Conservation (phyloP, 2,329 filamentous ascomycete species). For the Zymoseptoria passerinii region DNA sequence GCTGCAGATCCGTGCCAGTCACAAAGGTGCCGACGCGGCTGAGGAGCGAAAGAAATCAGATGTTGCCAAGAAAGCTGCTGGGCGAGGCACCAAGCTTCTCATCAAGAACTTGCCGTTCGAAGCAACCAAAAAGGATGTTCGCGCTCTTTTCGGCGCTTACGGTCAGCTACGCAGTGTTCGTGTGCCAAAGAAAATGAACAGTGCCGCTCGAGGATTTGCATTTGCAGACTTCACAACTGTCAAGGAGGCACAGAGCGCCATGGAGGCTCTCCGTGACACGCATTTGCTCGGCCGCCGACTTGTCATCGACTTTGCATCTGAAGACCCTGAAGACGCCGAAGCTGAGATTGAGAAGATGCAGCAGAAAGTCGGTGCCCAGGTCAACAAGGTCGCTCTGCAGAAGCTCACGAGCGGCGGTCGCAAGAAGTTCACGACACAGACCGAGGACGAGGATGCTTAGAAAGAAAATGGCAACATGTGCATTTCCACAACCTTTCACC, state of each 20-base stretch:
- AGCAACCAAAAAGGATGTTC: constrained; percentile 84
- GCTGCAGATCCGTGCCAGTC: constrained; percentile 74
- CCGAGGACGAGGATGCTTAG: constrained; percentile 19
- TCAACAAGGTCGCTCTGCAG: constrained; percentile 83
- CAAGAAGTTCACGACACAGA: constrained; percentile 62
- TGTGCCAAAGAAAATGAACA: constrained; percentile 90
- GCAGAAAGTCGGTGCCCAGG: constrained; percentile 84
- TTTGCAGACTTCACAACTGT: constrained; percentile 93
- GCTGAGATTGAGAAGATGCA: constrained; percentile 96
- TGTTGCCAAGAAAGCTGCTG: constrained; percentile 68
- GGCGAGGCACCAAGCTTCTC: constrained; percentile 80
- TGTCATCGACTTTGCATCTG: constrained; percentile 84
- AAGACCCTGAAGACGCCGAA: constrained; percentile 83
- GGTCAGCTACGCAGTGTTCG: constrained; percentile 87
- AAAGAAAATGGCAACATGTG: constrained; percentile 1
- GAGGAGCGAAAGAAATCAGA: constrained; percentile 80
- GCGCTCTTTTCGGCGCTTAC: constrained; percentile 77
- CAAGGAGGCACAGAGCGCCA: constrained; percentile 81
- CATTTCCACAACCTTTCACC: background rate
- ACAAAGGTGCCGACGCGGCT: constrained; percentile 78
- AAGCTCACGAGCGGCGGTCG: constrained; percentile 75
- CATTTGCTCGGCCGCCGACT: constrained; percentile 85
- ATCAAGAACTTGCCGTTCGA: constrained; percentile 98
- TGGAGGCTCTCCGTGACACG: constrained; percentile 84
- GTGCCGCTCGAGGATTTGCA: constrained; percentile 80